A percentile compares a stretch with the other conserved stretches of the same genome.
Conservation (phyloP, 2,329 filamentous ascomycete genomes). For the Neopestalotiopsis sp. region DNA sequence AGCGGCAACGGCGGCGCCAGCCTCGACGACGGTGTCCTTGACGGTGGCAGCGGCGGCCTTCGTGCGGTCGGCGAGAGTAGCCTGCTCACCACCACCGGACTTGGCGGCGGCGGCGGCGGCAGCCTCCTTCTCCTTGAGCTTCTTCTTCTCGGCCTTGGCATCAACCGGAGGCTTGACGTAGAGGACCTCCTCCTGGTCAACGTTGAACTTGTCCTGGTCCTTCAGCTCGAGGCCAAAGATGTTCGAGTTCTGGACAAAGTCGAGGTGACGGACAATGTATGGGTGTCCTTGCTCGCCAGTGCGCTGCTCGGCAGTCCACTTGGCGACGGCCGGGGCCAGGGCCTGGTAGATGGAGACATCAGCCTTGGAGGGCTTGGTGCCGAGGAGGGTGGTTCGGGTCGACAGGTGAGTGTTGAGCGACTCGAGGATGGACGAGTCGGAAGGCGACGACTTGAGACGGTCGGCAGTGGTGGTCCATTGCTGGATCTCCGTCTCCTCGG, state of each 20-base stretch:
- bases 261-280: slow-evolving; percentile 87
- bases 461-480: slow-evolving; percentile 85
- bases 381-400: slow-evolving; percentile 86
- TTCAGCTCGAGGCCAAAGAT: slow-evolving; percentile 74
- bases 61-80: slow-evolving; percentile 61
- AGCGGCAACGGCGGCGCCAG: slow-evolving; percentile 20
- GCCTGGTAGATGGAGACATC: slow-evolving; percentile 84
- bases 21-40: slow-evolving; percentile 41
- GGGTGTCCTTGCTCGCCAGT: slow-evolving; percentile 89
- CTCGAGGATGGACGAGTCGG: slow-evolving; percentile 72
- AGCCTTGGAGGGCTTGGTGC: slow-evolving; percentile 85
- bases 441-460: slow-evolving; percentile 66
- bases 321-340: slow-evolving; percentile 75
- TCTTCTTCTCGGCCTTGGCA: slow-evolving; percentile 94
- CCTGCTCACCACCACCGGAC: slow-evolving; percentile 43
- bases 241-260: slow-evolving; percentile 91
- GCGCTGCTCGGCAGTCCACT: slow-evolving; percentile 84
- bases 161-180: slow-evolving; percentile 90
- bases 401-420: slow-evolving; percentile 87
- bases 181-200: slow-evolving; percentile 80
- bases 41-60: slow-evolving; percentile 64
- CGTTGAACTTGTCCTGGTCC: slow-evolving; percentile 74
- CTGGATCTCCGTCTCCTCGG: slow-evolving; percentile 85
- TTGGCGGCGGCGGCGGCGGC: slow-evolving; percentile 60
- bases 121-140: slow-evolving; percentile 94